Evolutionary conservation across 768 basidiomycete species (phyloP), one percentile per base, ranked within the genome.

Genomic region (Hypholoma sublateritium): DNA sequence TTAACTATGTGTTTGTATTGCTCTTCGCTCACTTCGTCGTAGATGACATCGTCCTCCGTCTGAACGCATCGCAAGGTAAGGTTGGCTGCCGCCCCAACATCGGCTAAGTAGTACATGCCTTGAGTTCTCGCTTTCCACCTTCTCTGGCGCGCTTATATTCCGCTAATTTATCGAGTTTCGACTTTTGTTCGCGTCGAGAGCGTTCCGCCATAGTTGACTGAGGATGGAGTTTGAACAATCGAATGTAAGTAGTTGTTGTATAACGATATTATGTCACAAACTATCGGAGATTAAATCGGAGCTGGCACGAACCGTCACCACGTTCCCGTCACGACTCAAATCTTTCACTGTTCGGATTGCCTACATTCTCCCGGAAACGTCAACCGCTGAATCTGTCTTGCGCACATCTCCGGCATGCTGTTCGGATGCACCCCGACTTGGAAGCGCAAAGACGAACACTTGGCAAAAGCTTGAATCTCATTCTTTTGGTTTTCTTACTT

Each of bases 1-100:
- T 81, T 82, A 4, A 99, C 97, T 54, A 99, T 89, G 17, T 80
- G 77, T 62, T 81, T 84, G 71, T 98, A 99, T 63, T 94, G 87
- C 9, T 91, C 91, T 54, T 97, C 95, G 0, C 87, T 82, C 14
- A 98, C 90, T 64, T 92, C 89, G 64, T 97, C 94, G 67, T 95
- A 98, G 12, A 98, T 75, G 14, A 80, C 77, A 16, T 75, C 79
- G 37, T 93, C 89, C 34, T 88, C 76, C 55, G 80, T 77, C 74
- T 82, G 49, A 22, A 58, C 55, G 56, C 55, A 50, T 52, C 47
- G 14, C 21, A 41, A 45, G 28, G 48, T 21, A 16, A 32, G 28
- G 13, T 21, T 51, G 22, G 32, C 25, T 47, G 8, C 34, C 35
- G 25, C 22, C 41, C 45, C 56, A 9, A 43, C 16, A 14, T 21